These are phyloP conservation scores for Tolypocladium tundrense DNA, from an alignment of 2,329 filamentous ascomycete species.

Conservation along the genomic window DNA sequence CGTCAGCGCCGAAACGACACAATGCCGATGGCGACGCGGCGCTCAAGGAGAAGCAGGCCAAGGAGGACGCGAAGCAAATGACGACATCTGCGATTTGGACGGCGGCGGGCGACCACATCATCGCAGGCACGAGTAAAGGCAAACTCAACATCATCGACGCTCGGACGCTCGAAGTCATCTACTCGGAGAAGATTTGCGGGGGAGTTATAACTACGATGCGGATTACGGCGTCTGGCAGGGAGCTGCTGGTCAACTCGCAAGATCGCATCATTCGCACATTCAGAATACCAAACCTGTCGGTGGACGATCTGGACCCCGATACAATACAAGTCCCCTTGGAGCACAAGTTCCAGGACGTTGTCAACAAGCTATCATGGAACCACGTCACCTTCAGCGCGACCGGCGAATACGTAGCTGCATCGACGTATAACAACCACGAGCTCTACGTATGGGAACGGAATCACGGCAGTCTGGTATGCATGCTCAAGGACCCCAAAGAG, in stretches of 20 bases:
- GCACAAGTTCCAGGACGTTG: slow-evolving; percentile 97
- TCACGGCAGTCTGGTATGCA: slow-evolving; percentile 89
- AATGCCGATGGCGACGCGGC: slow-evolving; percentile 60
- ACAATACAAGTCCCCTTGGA: slow-evolving; percentile 85
- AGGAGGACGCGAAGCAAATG: slow-evolving; percentile 88
- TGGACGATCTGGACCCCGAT: slow-evolving; percentile 63
- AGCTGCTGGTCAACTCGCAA: slow-evolving; percentile 84
- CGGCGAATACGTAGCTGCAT: slow-evolving; percentile 91
- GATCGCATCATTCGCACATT: slow-evolving; percentile 94
- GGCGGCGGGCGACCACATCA: slow-evolving; percentile 72
- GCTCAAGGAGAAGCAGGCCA: slow-evolving; percentile 71
- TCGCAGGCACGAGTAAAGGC: slow-evolving; percentile 89
- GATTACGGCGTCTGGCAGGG: slow-evolving; percentile 69
- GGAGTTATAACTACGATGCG: slow-evolving; percentile 84
- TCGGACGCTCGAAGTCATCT: slow-evolving; percentile 69
- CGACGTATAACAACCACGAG: slow-evolving; percentile 96
- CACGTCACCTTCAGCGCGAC: slow-evolving; percentile 91
- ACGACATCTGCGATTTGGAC: slow-evolving; percentile 91
- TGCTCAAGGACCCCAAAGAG: slow-evolving; percentile 92
- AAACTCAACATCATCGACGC: slow-evolving; percentile 93
- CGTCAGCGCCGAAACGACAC: slow-evolving; percentile 70
- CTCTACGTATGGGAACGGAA: slow-evolving; percentile 97
- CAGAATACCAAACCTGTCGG: slow-evolving; percentile 68
- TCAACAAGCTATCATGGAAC: slow-evolving; percentile 93
- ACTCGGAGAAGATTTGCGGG: slow-evolving; percentile 78